Base-by-base conservation (phyloP, 73 alveolate genomes). In the Chromera velia region DNA sequence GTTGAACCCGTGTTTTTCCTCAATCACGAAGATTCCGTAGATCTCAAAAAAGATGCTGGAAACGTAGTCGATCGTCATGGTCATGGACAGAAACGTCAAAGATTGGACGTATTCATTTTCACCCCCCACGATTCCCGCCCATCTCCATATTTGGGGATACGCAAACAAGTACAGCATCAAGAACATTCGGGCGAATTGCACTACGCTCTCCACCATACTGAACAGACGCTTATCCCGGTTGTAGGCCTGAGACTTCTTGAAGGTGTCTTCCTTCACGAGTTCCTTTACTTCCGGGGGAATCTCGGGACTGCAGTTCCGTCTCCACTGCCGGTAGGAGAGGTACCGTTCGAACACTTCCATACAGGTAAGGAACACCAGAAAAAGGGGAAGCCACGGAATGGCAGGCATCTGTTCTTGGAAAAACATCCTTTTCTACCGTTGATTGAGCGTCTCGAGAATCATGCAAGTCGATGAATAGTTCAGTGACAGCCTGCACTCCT, bases 1-100 rank as follows among this genome's bases (percentile, higher is more conserved):
- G 74, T 86, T 86, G 82, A 87, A 87, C 33, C 93, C 93, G 76
- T 87, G 88, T 31, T 76, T 68, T 45, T 87, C 89, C 24, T 68
- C 45, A 0, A 87, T 70, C 29, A 87, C 87, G 72, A 87, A 87
- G 47, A 63, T 80, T 27, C 48, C 22, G 48, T 87, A 87, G 32
- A 75, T 9, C 32, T 55, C 70, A 55, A 6, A 17, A 1, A n/a
- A 13, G 22, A 13, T 40, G 55, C 55, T 13, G 55, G 13, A 7
- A 13, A 40, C 22, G 4, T 40, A 4, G 22, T 7, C 13, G 55
- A 40, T 40, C 22, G 13, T 13, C 22, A 13, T 40, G 55, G 4
- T 4, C 22, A 40, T 7, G 55, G 13, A 4, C 70, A 6, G 24
- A 29, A n/a, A 22, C 31, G 9, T 9, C 70, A 22, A 29, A 1